Evolutionary conservation across 306 rosid genomes (phyloP).

Genomic region (Castanea crenata): DNA sequence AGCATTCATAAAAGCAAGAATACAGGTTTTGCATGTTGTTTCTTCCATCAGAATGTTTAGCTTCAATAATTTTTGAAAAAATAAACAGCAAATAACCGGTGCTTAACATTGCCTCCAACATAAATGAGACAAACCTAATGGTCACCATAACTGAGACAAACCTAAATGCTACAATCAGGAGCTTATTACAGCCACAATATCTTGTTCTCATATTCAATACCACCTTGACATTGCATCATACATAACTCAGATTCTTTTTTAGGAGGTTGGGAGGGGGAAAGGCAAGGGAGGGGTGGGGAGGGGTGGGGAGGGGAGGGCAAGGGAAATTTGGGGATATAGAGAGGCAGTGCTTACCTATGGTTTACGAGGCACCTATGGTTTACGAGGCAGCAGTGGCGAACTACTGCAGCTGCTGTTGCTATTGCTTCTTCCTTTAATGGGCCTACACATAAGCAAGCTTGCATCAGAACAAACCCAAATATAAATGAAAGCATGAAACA

Average conservation of each 20-base stretch:
- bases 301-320: too few species aligned
- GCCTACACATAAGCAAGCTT: conserved; percentile 41
- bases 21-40: not conserved
- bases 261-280: too few species aligned
- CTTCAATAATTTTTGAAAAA: not conserved
- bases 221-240: conserved; percentile 22
- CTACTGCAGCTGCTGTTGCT: conserved; percentile 94
- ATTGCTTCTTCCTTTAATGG: conserved; percentile 77
- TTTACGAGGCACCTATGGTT: too few species aligned
- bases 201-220: conserved; percentile 6
- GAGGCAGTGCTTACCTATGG: too few species aligned
- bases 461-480: not conserved
- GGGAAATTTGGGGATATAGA: too few species aligned
- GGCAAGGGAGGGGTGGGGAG: too few species aligned
- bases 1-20: not conserved
- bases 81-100: not conserved
- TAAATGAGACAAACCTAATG: too few species aligned
- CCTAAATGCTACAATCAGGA: conserved; percentile 3
- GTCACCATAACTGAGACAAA: too few species aligned
- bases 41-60: not conserved
- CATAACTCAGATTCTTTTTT: too few species aligned
- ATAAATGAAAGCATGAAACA: not conserved
- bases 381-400: conserved; percentile 75
- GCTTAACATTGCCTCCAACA: too few species aligned
- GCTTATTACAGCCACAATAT: conserved; percentile 17